These are phyloP conservation scores for Viola odorata DNA, from an alignment of 345 rosid species.

Conservation along the genomic window DNA sequence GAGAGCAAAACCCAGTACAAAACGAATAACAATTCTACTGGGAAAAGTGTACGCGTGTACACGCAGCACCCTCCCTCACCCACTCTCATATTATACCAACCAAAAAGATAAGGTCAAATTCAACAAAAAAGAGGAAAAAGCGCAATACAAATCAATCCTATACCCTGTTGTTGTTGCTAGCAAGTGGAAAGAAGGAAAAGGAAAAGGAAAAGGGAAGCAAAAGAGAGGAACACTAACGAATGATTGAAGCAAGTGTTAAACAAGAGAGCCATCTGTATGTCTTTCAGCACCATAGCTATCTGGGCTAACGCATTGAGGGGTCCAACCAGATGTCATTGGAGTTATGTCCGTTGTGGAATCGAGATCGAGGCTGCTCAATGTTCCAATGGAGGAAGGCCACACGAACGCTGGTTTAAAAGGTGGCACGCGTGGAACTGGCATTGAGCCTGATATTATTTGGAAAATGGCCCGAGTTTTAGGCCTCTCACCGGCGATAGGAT, in stretches of 20 bases:
- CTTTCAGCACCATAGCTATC: constrained; percentile 17
- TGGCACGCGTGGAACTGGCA: constrained; percentile 33
- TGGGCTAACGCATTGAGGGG: constrained; percentile 21
- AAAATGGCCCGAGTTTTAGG: constrained; percentile 38
- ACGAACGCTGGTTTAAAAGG: constrained; percentile 46
- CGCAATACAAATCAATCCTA: too few relatives aligned
- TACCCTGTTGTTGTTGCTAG: neutral
- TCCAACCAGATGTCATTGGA: constrained; percentile 39
- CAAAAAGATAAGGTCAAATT: neutral
- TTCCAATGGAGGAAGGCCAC: constrained; percentile 33
- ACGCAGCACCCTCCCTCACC: too few relatives aligned
- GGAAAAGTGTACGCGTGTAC: too few relatives aligned
- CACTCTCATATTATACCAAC: too few relatives aligned
- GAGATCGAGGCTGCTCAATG: constrained; percentile 1
- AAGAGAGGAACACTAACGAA: neutral
- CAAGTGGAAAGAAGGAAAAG: neutral
- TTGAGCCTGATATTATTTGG: constrained; percentile 37
- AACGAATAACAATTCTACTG: too few relatives aligned
- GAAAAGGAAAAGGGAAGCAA: neutral
- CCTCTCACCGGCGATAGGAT: constrained; percentile 45
- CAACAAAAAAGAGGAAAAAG: neutral
- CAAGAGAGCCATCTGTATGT: constrained; percentile 21
- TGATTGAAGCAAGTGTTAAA: neutral
- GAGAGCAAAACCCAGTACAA: too few relatives aligned
- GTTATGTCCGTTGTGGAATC: constrained; percentile 19